Evolutionary conservation across 257 asterid species (phyloP), one percentile per base, ranked within the genome.

Genomic region (Rehmannia glutinosa): DNA sequence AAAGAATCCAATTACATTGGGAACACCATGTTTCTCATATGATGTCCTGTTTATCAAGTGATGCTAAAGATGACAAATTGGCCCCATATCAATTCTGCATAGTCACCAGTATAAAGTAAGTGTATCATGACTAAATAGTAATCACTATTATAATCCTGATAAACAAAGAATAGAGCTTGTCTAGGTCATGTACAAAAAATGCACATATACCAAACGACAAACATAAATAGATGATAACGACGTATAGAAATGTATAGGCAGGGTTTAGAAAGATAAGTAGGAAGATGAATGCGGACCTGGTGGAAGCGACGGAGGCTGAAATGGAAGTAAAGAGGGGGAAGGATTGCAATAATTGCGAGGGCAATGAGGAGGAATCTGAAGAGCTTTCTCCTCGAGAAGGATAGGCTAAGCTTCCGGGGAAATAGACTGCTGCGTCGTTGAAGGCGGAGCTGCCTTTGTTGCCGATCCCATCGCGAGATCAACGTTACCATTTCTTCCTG

Each of bases 261-360:
- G 69, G 55, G 53, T 61, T 42, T 27, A 45, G 19, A 28, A 27
- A 41, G 45, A 39, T 15, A 27, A 45, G 53, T 8, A 0, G 42
- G 42, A 51, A 54, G 45, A 30, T 32, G 19, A 8, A 20, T 28
- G 35, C 0, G 57, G 45, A 86, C 87, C 96, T 88, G 92, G 53
- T 80, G 80, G 75, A 84, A 83, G 64, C 83, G 88, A 41, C 94
- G 93, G 85, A 93, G 97, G 77, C 78, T 76, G 80, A 93, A 88
- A 76, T 93, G 96, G 78, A 93, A 86, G 81, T 81, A 93, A 66
- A 90, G 83, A 39, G 97, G 97, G 19, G 99, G 99, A 13, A 88
- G 70, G 60, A 90, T 75, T 20, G 96, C 86, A 30, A 93, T 32
- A 52, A 90, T 33, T 17, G 94, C 96, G 53, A 93, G 92, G 36